Evolutionary conservation across 805 yeast species (phyloP).

Genomic region (Groenewaldozyma tartarivorans): DNA sequence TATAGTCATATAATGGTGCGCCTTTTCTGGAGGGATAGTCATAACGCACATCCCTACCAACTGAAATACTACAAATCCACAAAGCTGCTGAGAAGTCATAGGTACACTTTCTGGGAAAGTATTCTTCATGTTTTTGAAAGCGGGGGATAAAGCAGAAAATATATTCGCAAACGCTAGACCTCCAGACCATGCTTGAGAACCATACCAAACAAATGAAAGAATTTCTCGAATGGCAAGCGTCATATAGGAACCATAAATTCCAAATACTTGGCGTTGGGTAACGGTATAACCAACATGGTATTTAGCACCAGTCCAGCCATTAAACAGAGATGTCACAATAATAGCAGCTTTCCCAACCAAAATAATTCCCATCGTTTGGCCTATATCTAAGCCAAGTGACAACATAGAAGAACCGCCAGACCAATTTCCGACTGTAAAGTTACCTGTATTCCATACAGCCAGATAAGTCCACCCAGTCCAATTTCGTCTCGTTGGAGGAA

Average conservation of each 20-base stretch:
- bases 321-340: conserved; percentile 32
- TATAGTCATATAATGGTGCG: conserved; percentile 28
- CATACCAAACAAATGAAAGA: conserved; percentile 39
- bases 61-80: conserved; percentile 34
- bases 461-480: conserved; percentile 38
- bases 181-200: conserved; percentile 39
- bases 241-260: conserved; percentile 36
- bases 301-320: conserved; percentile 39
- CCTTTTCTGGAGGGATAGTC: conserved; percentile 19
- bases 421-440: conserved; percentile 33
- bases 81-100: conserved; percentile 29
- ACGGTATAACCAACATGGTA: conserved; percentile 44
- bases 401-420: conserved; percentile 34
- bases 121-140: conserved; percentile 32
- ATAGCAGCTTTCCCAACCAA: conserved; percentile 35
- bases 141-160: conserved; percentile 23
- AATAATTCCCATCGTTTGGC: conserved; percentile 36
- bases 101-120: conserved; percentile 31
- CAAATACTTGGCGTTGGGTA: conserved; percentile 36
- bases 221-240: conserved; percentile 37
- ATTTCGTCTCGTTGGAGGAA: conserved; percentile 36
- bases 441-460: conserved; percentile 17
- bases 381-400: conserved; percentile 35
- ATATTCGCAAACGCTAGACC: conserved; percentile 31
- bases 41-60: conserved; percentile 3